A percentile compares a stretch with the other conserved stretches of the same genome.
Conservation (phyloP, 805 yeast species). For the Kodamaea hsintzibuensis region DNA sequence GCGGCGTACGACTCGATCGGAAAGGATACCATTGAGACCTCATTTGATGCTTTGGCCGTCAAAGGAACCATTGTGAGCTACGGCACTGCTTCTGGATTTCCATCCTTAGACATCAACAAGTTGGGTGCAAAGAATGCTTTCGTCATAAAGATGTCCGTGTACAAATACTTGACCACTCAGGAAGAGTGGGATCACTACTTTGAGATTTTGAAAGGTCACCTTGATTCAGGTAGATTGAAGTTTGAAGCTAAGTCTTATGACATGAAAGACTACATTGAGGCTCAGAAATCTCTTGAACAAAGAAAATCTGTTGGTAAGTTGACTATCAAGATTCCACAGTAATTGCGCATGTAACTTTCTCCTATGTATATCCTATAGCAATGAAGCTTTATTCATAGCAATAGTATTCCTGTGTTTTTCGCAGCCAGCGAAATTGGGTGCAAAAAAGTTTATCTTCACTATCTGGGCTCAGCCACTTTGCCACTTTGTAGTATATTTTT, state of each 20-base stretch:
- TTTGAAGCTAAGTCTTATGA: constrained; percentile 55
- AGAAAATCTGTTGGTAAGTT: constrained; percentile 79
- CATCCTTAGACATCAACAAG: constrained; percentile 53
- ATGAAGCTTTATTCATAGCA: too few species aligned
- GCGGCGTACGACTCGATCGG: constrained; percentile 78
- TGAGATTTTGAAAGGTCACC: constrained; percentile 20
- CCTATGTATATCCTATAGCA: too few species aligned
- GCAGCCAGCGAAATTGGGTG: too few species aligned
- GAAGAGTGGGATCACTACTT: constrained; percentile 57
- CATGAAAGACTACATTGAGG: constrained; percentile 60
- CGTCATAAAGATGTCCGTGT: constrained; percentile 61
- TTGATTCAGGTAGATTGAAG: constrained; percentile 51
- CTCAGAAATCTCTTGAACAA: constrained; percentile 62
- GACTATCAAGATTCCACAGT: constrained; percentile 54
- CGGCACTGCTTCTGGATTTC: constrained; percentile 89
- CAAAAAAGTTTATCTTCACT: too few species aligned
- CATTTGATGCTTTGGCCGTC: constrained; percentile 59
- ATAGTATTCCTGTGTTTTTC: too few species aligned
- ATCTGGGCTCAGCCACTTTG: too few species aligned
- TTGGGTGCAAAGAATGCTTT: constrained; percentile 64
- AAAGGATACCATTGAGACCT: constrained; percentile 68
- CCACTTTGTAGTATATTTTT: too few species aligned
- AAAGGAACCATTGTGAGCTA: constrained; percentile 75
- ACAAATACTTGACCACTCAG: constrained; percentile 47
- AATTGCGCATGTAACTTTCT: too few species aligned